Percentiles rank a stretch among this genome's conserved stretches.
Conservation (phyloP, 345 rosid genomes). For the Dipteronia dyeriana region DNA sequence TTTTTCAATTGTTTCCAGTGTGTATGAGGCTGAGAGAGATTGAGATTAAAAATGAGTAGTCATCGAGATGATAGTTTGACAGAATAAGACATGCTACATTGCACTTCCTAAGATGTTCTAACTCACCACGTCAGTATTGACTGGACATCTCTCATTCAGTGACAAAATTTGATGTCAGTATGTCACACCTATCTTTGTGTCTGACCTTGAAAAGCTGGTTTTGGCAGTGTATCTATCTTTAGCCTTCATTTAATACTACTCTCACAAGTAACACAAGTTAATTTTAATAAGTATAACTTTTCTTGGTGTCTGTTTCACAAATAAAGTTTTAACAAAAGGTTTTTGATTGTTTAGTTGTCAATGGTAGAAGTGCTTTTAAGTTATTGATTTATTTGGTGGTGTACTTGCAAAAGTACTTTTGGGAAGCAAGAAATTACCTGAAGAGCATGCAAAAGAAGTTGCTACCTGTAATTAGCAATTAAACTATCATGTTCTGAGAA, state of each 20-base stretch:
- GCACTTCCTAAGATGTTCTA: neutral
- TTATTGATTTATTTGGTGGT: neutral
- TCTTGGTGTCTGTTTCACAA: neutral
- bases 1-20: neutral
- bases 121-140: neutral
- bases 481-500: conserved; percentile 4
- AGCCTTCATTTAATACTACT: neutral
- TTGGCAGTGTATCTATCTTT: neutral
- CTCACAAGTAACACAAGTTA: neutral
- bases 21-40: neutral
- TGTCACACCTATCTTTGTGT: neutral
- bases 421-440: neutral
- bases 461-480: neutral
- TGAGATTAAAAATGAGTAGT: neutral
- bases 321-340: neutral
- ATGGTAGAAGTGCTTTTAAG: neutral
- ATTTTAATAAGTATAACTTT: neutral
- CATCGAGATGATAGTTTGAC: neutral
- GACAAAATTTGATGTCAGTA: neutral
- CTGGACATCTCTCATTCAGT: neutral
- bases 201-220: neutral
- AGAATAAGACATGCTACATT: neutral
- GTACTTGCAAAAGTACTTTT: neutral
- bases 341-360: neutral
- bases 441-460: neutral